Evolutionary conservation across 257 asterid genomes (phyloP).

Genomic region (Handroanthus guayacan): DNA sequence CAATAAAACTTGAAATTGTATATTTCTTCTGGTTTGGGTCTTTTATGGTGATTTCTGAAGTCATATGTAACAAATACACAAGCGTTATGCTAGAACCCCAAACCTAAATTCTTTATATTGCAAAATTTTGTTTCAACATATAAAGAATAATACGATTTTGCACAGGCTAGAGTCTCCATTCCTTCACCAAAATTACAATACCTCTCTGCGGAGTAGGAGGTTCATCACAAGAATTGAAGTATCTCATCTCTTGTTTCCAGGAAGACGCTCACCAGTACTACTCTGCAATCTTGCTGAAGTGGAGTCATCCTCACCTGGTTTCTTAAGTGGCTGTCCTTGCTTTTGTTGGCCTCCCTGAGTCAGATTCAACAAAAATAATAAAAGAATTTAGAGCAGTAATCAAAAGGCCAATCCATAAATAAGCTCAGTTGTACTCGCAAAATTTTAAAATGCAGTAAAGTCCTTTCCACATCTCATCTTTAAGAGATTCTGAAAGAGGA

Average conservation of each 20-base stretch:
- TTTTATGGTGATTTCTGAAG: not conserved
- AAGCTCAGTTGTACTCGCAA: not conserved
- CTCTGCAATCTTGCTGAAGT: conserved; percentile 43
- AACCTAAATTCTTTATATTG: conserved; percentile 7
- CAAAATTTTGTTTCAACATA: conserved; percentile 21
- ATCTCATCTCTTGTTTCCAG: conserved; percentile 44
- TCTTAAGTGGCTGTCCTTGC: conserved; percentile 53
- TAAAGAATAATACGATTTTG: not conserved
- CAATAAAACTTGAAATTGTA: not conserved
- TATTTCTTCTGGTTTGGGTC: too few species aligned
- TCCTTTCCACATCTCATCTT: not conserved
- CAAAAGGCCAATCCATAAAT: not conserved
- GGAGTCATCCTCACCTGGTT: conserved; percentile 51
- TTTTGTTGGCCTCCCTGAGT: conserved; percentile 60
- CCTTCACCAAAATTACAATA: conserved; percentile 16
- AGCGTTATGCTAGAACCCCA: too few species aligned
- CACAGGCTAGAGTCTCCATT: conserved; percentile 11
- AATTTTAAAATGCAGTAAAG: not conserved
- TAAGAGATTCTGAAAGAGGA: too few species aligned
- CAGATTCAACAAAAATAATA: conserved; percentile 16
- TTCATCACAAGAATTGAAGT: not conserved
- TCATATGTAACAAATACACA: not conserved
- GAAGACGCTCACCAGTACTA: conserved; percentile 48
- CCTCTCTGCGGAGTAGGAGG: not conserved
- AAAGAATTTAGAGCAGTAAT: not conserved